phyloP scores from a whole-genome alignment of 2,329 filamentous ascomycete species.

The Immersiporthe knoxdaviesiana region DNA sequence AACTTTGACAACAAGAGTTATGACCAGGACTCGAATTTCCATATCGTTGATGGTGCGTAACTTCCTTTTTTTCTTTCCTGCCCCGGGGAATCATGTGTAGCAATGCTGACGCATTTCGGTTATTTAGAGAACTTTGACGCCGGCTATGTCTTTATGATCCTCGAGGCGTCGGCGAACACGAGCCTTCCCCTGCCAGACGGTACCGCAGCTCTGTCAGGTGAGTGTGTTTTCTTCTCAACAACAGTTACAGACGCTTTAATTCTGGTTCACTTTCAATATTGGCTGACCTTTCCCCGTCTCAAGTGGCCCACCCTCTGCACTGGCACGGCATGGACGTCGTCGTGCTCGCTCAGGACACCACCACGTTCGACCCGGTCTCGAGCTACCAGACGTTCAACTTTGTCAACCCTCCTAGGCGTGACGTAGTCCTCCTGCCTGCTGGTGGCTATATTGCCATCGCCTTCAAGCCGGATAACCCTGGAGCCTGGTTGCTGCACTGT shows the following conservation, averaged over 20 bases:
- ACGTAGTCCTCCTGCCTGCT: constrained; percentile 42
- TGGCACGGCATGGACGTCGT: constrained; percentile 39
- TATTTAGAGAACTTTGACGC: constrained; percentile 22
- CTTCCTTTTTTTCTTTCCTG: no score
- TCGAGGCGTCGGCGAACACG: constrained; percentile 21
- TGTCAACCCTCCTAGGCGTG: constrained; percentile 43
- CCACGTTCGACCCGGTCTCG: constrained; percentile 27
- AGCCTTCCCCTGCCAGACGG: constrained; percentile 14
- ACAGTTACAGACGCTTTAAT: no score
- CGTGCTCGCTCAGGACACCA: constrained; percentile 36
- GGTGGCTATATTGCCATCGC: constrained; percentile 43
- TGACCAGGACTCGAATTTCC: constrained; percentile 24
- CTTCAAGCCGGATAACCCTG: constrained; percentile 46
- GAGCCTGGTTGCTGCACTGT: constrained; percentile 48
- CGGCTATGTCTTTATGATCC: constrained; percentile 27
- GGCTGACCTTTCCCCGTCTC: not conserved
- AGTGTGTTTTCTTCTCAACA: not conserved
- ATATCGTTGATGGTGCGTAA: constrained; percentile 23
- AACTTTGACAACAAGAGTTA: constrained; percentile 26
- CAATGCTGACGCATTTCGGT: not conserved
- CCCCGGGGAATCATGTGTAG: not conserved
- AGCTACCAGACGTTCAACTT: constrained; percentile 35
- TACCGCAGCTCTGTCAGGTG: constrained; percentile 7
- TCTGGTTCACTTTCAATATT: no score
- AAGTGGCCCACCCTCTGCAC: constrained; percentile 30